phyloP scores from a whole-genome alignment of 139 green algal species.

The Chlorella sp. region DNA sequence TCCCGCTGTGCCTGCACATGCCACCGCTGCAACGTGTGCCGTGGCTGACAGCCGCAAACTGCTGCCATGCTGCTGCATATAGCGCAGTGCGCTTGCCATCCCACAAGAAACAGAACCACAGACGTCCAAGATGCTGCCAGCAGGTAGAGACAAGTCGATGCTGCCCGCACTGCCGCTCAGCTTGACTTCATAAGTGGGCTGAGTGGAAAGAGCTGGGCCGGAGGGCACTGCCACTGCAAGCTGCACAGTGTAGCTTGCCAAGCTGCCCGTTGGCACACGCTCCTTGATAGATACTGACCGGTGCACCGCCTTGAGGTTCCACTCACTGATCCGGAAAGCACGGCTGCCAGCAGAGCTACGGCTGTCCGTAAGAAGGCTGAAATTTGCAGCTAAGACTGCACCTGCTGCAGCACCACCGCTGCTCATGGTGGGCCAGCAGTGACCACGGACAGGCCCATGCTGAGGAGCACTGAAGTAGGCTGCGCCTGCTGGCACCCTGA shows the following conservation, averaged over 20 bases:
- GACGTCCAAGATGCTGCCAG: not conserved
- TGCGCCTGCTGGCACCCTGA: constrained; percentile 4
- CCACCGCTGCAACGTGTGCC: not conserved
- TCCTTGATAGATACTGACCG: no score
- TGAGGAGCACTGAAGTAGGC: not conserved
- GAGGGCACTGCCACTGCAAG: not conserved
- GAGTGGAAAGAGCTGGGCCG: not conserved
- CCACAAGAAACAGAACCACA: not conserved
- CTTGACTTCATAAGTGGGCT: not conserved
- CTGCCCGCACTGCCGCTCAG: not conserved
- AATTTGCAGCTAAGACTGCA: not conserved
- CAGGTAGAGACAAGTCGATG: not conserved
- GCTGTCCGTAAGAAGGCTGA: no score
- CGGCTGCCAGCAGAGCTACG: not conserved
- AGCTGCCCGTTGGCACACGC: not conserved
- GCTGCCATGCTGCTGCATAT: not conserved
- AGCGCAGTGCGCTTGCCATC: not conserved
- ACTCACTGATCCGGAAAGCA: not conserved
- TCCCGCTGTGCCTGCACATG: not conserved
- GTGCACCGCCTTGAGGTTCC: no score
- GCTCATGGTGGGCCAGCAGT: constrained; percentile 10
- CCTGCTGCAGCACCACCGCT: not conserved
- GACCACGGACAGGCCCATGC: not conserved
- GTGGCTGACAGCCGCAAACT: not conserved
- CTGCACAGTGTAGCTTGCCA: not conserved